These are phyloP conservation scores for Boletus rubroflammeus DNA, from an alignment of 768 basidiomycete species.

Conservation along the genomic window DNA sequence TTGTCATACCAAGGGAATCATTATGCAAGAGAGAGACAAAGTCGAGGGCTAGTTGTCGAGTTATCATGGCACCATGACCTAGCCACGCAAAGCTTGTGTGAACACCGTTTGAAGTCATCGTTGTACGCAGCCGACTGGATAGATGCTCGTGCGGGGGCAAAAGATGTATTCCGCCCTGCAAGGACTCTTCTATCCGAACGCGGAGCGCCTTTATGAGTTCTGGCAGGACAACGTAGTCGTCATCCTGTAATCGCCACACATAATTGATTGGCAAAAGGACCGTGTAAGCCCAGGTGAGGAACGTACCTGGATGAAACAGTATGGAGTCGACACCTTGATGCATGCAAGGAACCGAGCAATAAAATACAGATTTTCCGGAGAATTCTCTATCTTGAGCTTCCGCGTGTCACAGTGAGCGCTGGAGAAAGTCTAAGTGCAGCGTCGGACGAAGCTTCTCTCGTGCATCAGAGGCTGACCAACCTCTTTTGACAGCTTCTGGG, in stretches of 20 bases:
- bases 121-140: slow-evolving; percentile 47
- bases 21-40: slow-evolving; percentile 48
- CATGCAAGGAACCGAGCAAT: slow-evolving; percentile 62
- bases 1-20: slow-evolving; percentile 38
- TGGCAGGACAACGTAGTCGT: slow-evolving; percentile 61
- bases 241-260: slow-evolving; percentile 44
- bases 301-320: slow-evolving; percentile 61
- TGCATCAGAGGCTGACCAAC: slow-evolving; percentile 31
- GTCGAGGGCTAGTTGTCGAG: slow-evolving; percentile 37
- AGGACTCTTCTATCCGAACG: slow-evolving; percentile 31
- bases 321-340: slow-evolving; percentile 44
- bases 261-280: neutral
- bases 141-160: slow-evolving; percentile 62
- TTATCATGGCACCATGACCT: slow-evolving; percentile 58
- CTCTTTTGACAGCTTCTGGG: slow-evolving; percentile 36
- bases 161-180: slow-evolving; percentile 42
- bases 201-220: slow-evolving; percentile 54
- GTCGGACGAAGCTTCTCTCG: neutral
- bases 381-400: slow-evolving; percentile 54
- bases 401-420: slow-evolving; percentile 38
- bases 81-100: slow-evolving; percentile 65
- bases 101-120: slow-evolving; percentile 35
- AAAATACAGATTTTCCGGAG: slow-evolving; percentile 55
- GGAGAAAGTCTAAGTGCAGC: slow-evolving; percentile 38
- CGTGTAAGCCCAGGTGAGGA: neutral